phyloP scores from a whole-genome alignment of 1,284 basidiomycete genomes.

The Papiliotrema flavescens region DNA sequence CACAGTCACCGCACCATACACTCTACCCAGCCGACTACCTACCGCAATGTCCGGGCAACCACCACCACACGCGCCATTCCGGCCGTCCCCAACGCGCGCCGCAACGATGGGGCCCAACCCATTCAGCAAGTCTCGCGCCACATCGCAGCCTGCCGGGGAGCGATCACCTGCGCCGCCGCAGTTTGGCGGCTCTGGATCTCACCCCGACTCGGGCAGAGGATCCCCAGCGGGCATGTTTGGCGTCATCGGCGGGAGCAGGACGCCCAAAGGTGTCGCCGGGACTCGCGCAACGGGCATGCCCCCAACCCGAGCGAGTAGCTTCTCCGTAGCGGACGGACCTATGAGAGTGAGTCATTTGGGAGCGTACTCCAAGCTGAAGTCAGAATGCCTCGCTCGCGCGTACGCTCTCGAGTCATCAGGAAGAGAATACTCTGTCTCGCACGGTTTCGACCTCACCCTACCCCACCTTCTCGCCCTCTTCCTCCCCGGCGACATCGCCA shows the following conservation, averaged over 20 bases:
- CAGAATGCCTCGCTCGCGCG: constrained; percentile 32
- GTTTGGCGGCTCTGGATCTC: constrained; percentile 8
- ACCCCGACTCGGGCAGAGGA: constrained; percentile 32
- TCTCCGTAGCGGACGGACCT: constrained; percentile 33
- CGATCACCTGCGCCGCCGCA: constrained; percentile 17
- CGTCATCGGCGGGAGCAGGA: constrained; percentile 43
- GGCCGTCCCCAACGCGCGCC: constrained; percentile 26
- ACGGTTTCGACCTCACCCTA: constrained; percentile 34
- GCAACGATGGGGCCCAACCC: constrained; percentile 20
- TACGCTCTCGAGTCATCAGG: constrained; percentile 39
- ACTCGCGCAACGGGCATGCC: constrained; percentile 14
- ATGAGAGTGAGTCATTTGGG: constrained; percentile 21
- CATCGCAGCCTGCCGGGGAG: constrained; percentile 42
- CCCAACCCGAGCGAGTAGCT: constrained; percentile 42
- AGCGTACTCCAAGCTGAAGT: constrained; percentile 8
- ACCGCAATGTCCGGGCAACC: background rate
- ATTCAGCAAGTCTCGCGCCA: constrained; percentile 33
- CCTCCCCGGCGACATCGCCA: constrained; percentile 35
- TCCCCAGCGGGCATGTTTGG: constrained; percentile 29
- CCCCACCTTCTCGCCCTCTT: constrained; percentile 45
- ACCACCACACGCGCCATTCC: constrained; percentile 7
- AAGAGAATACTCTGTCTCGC: constrained; percentile 39
- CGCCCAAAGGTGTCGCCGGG: constrained; percentile 24
- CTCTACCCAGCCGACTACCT: too few relatives aligned
- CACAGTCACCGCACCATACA: too few relatives aligned